Evolutionary conservation across 2,329 filamentous ascomycete species (phyloP), one percentile per base, ranked within the genome.

Genomic region (Triangularia verruculosa): DNA sequence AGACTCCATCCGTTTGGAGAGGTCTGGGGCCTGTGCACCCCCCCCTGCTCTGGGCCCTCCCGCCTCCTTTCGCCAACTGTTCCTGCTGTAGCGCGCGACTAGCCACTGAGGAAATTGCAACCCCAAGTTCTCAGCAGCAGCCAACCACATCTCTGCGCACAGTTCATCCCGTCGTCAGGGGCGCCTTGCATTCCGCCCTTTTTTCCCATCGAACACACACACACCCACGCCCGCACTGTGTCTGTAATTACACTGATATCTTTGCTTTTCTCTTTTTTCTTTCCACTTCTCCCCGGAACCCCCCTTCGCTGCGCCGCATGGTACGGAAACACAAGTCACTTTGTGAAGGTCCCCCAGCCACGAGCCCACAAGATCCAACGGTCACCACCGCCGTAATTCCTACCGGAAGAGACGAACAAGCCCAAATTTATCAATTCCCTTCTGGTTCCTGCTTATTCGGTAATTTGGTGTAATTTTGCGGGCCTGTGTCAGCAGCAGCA

Each of bases 21-120:
- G 34, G 34, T 11, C 55, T 58, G 32, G 34, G 39, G 39, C 34
- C 57, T 30, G 57, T 59, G 34, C 57, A 59, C 57, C 25, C 32
- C 34, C 27, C 57, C 58, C 53, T 53, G 55, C 43, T 28, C 57
- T 34, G 20, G 43, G 22, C 32, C 61, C 39, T 47, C 39, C 39
- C 39, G 39, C n/a, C 47, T 57, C 51, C 51, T 59, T 52, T 57
- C 62, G 43, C 43, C 58, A 59, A 53, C 57, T 57, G 66, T 68
- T 62, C 67, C 65, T 70, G 64, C 68, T 62, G 66, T 69, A 68
- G 68, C 70, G 70, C 70, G 69, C 70, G 68, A 71, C 67, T 67
- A 68, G 61, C 39, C 39, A 47, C 9, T 62, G 59, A 66, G 61
- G 67, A 68, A 68, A 70, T 66, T 64, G 54, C 65, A 54, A 15